These are phyloP conservation scores for Magnaporthales sp. DNA, from an alignment of 2,329 filamentous ascomycete genomes.

Conservation along the genomic window DNA sequence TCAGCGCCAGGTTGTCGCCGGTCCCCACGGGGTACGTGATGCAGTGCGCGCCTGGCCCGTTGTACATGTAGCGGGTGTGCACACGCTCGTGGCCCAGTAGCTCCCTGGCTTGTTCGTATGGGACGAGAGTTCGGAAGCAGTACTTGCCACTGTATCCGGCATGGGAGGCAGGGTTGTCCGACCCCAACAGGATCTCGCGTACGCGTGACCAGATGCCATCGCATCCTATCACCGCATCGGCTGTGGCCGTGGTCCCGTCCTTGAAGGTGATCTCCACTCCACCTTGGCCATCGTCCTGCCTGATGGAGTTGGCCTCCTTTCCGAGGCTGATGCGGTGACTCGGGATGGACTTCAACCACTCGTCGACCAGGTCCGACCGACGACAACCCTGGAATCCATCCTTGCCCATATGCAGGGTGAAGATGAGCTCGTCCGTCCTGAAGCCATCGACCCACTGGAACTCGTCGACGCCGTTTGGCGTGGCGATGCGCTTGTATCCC, in stretches of 20 bases:
- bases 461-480: slow-evolving; percentile 29
- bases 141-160: slow-evolving; percentile 48
- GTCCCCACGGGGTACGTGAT: slow-evolving; percentile 53
- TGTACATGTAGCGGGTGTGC: slow-evolving; percentile 43
- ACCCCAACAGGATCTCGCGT: slow-evolving; percentile 41
- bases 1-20: slow-evolving; percentile 41
- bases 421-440: slow-evolving; percentile 19
- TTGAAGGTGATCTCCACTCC: slow-evolving; percentile 3
- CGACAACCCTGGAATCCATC: slow-evolving; percentile 32
- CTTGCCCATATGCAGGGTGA: slow-evolving; percentile 26
- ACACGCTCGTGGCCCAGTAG: slow-evolving; percentile 41
- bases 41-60: slow-evolving; percentile 47
- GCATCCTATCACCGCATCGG: slow-evolving; percentile 44
- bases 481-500: slow-evolving; percentile 27
- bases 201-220: slow-evolving; percentile 55
- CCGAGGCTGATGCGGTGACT: slow-evolving; percentile 20
- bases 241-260: slow-evolving; percentile 14
- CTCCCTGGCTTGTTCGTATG: slow-evolving; percentile 44
- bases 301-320: slow-evolving; percentile 23
- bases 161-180: slow-evolving; percentile 30
- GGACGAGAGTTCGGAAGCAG: slow-evolving; percentile 53
- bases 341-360: slow-evolving; percentile 23
- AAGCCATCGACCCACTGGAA: slow-evolving; percentile 33
- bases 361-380: slow-evolving; percentile 30
- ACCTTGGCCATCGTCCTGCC: slow-evolving; percentile 8